These are phyloP conservation scores for Patellaria atrata DNA, from an alignment of 495 filamentous ascomycete genomes.

Conservation along the genomic window DNA sequence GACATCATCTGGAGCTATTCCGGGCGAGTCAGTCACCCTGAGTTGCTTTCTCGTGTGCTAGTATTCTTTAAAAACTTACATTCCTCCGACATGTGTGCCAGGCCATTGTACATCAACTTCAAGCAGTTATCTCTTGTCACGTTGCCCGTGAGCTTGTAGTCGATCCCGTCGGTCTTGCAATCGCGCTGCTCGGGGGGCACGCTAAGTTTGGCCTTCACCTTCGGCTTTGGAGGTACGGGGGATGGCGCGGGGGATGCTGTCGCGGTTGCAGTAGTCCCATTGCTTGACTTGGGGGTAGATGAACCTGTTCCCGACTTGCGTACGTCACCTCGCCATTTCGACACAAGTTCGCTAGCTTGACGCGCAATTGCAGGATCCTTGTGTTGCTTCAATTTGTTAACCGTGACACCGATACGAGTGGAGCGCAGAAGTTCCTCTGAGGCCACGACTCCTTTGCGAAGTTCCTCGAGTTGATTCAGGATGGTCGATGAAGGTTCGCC, in stretches of 20 bases:
- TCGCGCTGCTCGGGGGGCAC: conserved; percentile 67
- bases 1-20: conserved; percentile 40
- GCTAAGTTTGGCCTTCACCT: conserved; percentile 36
- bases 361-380: conserved; percentile 59
- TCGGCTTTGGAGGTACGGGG: conserved; percentile 31
- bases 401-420: conserved; percentile 80
- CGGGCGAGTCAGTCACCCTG: not conserved
- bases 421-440: conserved; percentile 75
- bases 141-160: conserved; percentile 54
- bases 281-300: conserved; percentile 29
- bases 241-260: conserved; percentile 27
- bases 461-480: conserved; percentile 52
- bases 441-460: conserved; percentile 64
- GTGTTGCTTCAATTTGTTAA: conserved; percentile 69
- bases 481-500: conserved; percentile 52
- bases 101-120: conserved; percentile 80
- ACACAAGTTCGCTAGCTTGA: conserved; percentile 64
- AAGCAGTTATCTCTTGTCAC: conserved; percentile 62
- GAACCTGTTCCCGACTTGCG: conserved; percentile 33
- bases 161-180: conserved; percentile 65
- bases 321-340: conserved; percentile 75
- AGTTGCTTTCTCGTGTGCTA: not conserved
- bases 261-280: conserved; percentile 28
- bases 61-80: conserved; percentile 30
- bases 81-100: conserved; percentile 45